Evolutionary conservation across 495 filamentous ascomycete genomes (phyloP).

Genomic region (Lophiostoma macrostomum): DNA sequence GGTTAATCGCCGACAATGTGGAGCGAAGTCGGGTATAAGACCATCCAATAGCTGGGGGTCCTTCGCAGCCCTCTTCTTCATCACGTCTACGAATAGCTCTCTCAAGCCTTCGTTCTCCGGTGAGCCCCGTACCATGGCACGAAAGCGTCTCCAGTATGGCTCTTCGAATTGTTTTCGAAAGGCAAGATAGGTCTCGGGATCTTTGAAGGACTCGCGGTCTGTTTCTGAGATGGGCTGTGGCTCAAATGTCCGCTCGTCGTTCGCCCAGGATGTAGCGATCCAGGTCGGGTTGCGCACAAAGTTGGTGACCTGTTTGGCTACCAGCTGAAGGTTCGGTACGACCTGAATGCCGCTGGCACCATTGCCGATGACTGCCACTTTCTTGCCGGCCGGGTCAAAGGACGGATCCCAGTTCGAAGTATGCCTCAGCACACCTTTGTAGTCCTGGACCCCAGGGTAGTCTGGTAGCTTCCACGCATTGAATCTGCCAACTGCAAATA

Average conservation of each 20-base stretch:
- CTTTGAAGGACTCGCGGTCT: constrained; percentile 48
- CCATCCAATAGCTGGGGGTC: constrained; percentile 55
- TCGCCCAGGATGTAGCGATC: constrained; percentile 58
- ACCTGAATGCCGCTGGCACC: constrained; percentile 58
- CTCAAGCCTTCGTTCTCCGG: constrained; percentile 21
- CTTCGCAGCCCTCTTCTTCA: constrained; percentile 51
- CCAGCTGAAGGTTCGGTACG: constrained; percentile 55
- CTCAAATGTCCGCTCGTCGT: constrained; percentile 43
- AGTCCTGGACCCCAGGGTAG: constrained; percentile 50
- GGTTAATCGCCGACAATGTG: constrained; percentile 67
- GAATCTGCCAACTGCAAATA: constrained; percentile 58
- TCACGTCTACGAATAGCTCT: constrained; percentile 20
- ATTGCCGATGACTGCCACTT: constrained; percentile 61
- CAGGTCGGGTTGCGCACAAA: constrained; percentile 67
- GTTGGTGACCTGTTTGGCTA: constrained; percentile 57
- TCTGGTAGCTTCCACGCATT: constrained; percentile 55
- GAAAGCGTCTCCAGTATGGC: constrained; percentile 57
- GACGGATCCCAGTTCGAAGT: constrained; percentile 54
- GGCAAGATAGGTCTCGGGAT: constrained; percentile 49
- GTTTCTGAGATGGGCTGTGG: constrained; percentile 52
- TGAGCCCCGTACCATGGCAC: constrained; percentile 43
- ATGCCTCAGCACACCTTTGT: constrained; percentile 51
- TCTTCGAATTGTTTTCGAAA: constrained; percentile 53
- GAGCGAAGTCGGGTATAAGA: constrained; percentile 62
- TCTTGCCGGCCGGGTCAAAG: constrained; percentile 51